Evolutionary conservation across 805 yeast species (phyloP), one percentile per base, ranked within the genome.

Genomic region (Candida mattraensis): DNA sequence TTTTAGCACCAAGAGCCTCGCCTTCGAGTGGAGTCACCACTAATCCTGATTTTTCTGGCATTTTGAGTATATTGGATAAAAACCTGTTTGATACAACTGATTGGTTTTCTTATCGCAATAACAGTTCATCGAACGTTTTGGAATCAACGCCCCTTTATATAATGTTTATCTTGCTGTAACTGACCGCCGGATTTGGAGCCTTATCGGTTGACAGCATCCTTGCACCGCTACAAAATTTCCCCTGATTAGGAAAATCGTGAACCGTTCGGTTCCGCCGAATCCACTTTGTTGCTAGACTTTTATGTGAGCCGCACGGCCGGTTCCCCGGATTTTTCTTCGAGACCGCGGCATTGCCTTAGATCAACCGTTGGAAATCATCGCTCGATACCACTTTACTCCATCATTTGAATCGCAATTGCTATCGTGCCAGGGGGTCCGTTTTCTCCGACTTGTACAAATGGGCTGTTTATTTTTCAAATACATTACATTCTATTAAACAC

Each of bases 1-100:
- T 66, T 10, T 64, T 61, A 35, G 93, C 91, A 27, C 96, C 95
- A 48, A 87, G 72, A 17, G 80, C 78, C 19, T 72, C 61, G 32
- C 63, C 64, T 24, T 54, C 60, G 7, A 78, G 61, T 12, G 84
- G 82, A 10, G 64, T 60, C 20, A 75, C 66, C 22, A 56, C 57
- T 19, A 69, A 58, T 38, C 37, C 40, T 16, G 53, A 40, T 16
- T 42, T 23, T 17, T 40, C 45, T 17, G 56, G 53, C 56, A 51
- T 50, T 14, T 24, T 43, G 7, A 23, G 15, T 14, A 6, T 13
- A 13, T 7, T 27, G 24, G n/a, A n/a, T n/a, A 9, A 13, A 8
- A 13, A 11, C 12, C 15, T 11, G 11, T n/a, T 17, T 16, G 9
- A 16, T 14, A 6, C 4, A 7, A 20, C 23, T 8, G 10, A 7